Evolutionary conservation across 2,329 filamentous ascomycete species (phyloP).

Genomic region (Leptographium lundbergii): DNA sequence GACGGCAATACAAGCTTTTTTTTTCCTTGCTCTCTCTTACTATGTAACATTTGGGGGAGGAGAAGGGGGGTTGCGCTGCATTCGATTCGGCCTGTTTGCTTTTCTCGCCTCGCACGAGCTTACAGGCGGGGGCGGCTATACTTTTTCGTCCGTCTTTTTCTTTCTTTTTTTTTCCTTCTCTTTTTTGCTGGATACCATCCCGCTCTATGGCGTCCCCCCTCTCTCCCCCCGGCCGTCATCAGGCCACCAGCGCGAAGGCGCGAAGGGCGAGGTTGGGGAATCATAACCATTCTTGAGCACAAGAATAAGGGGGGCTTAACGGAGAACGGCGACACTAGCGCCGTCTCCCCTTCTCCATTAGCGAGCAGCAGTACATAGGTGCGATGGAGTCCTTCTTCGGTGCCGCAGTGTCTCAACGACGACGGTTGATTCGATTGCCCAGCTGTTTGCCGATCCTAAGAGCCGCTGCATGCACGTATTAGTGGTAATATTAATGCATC

Average conservation of each 20-base stretch:
- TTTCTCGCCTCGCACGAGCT: not conserved
- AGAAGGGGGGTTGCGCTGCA: not conserved
- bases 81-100: not conserved
- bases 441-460: not conserved
- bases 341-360: not conserved
- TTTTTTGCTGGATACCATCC: not conserved
- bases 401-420: no score
- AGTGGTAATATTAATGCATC: not conserved
- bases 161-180: no score
- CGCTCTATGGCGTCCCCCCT: not conserved
- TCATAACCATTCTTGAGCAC: not conserved
- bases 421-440: not conserved
- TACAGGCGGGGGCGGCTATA: not conserved
- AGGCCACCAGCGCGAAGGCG: conserved; percentile 1
- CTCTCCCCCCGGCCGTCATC: not conserved
- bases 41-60: no score
- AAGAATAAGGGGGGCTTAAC: not conserved
- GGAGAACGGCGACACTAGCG: not conserved
- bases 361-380: not conserved
- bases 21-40: not conserved
- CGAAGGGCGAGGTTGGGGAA: not conserved
- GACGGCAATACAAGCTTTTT: not conserved
- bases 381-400: no score
- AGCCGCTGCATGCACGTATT: not conserved
- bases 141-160: not conserved